Evolutionary conservation across 352 stramenopile species (phyloP), one percentile per base, ranked within the genome.

Genomic region (Phytophthora macrochlamydospora): DNA sequence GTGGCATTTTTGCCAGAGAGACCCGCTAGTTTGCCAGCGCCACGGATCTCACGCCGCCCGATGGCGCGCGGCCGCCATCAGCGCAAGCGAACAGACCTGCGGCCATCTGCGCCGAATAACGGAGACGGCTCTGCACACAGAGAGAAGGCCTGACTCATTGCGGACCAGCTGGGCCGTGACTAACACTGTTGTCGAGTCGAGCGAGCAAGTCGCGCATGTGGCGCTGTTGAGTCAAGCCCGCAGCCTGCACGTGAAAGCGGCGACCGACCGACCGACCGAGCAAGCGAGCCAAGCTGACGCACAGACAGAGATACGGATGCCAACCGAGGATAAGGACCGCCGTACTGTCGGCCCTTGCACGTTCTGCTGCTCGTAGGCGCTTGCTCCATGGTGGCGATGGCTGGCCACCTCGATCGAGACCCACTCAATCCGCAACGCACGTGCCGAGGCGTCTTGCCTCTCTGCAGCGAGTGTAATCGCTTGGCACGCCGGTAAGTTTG

Each of bases 31-130:
- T 24, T 24, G 18, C 18, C 18, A 24, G 18, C 56, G 28, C 50
- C 0, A 66, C 56, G n/a, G 49, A 70, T 2, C 56, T 70, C 5
- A 51, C 38, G 30, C 18, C 18, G 18, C 18, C 18, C 18, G 18
- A 24, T 24, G 18, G 18, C 18, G 18, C 18, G 18, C 18, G 18
- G 18, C 18, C 18, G 35, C 35, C 35, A 40, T 40, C 35, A 40
- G 35, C 35, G 9, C 6, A 40, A 24, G 18, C 18, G 18, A 24
- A 24, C 18, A 24, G 18, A 24, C 18, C 18, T 24, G 18, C 18
- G 18, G 18, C 18, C 18, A 24, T 45, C 38, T 45, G 38, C 38
- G 38, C 38, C 8, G 38, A 12, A 49, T 6, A 28, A 49, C 18
- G 13, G 43, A 29, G 43, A 29, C 12, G 14, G 14, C 18, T 49